Evolutionary conservation across 495 filamentous ascomycete species (phyloP).

Genomic region (Clavariopsis aquatica): DNA sequence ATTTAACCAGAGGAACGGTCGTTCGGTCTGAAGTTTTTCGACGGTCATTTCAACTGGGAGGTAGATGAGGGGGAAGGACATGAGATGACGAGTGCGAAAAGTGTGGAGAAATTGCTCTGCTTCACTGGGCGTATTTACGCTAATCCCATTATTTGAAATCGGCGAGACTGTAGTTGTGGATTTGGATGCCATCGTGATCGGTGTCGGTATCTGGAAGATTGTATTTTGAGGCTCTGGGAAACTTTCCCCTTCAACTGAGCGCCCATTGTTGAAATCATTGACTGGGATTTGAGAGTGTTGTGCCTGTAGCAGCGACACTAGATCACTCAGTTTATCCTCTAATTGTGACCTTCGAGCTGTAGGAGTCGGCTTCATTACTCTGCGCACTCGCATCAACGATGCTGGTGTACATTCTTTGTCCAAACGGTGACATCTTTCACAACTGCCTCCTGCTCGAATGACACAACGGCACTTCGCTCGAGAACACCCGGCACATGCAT

Average conservation of each 20-base stretch:
- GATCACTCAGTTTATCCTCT: conserved; percentile 16
- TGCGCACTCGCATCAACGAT: not conserved
- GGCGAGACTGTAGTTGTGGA: not conserved
- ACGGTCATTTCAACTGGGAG: conserved; percentile 2
- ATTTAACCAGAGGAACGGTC: conserved; percentile 1
- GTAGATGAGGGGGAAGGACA: conserved; percentile 13
- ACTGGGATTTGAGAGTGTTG: not conserved
- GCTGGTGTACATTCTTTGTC: conserved; percentile 15
- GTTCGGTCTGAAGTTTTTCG: not conserved
- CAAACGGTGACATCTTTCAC: conserved; percentile 17
- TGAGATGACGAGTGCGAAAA: conserved; percentile 12
- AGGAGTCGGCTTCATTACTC: not conserved
- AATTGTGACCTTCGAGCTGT: conserved; percentile 15
- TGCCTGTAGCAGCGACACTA: conserved; percentile 13
- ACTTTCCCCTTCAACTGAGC: not conserved
- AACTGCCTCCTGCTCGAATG: not conserved
- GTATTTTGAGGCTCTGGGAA: not conserved
- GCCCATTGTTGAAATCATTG: not conserved
- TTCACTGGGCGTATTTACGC: not conserved
- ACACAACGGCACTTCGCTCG: not conserved
- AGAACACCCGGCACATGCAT: not conserved
- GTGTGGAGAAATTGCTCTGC: not conserved
- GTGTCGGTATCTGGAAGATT: not conserved
- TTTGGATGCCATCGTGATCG: conserved; percentile 5
- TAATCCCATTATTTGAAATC: not conserved